Evolutionary conservation across 23 red algal species (phyloP).

Genomic region (Porphyridium purpureum): DNA sequence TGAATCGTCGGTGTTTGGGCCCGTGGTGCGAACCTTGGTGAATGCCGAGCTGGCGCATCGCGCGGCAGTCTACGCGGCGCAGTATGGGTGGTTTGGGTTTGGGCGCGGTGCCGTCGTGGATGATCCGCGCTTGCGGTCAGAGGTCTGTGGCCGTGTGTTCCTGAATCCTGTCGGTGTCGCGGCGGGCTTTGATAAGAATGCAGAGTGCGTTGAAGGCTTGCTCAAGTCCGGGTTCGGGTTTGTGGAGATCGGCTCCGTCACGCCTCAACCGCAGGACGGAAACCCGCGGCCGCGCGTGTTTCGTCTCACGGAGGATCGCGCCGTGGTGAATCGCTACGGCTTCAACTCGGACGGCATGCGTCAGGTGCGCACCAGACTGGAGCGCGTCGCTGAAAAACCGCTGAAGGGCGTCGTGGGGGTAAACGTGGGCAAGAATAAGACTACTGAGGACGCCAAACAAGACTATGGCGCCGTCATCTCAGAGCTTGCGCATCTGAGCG

Average conservation of each 20-base stretch:
- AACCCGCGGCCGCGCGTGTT: conserved; percentile 72
- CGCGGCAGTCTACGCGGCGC: no score
- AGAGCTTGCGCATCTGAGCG: conserved; percentile 35
- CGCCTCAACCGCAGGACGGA: conserved; percentile 61
- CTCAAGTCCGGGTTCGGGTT: conserved; percentile 73
- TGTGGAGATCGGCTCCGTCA: conserved; percentile 82
- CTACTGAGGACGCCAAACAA: conserved; percentile 37
- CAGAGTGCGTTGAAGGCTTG: conserved; percentile 48
- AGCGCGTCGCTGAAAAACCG: no score
- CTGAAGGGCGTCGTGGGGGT: conserved; percentile 62
- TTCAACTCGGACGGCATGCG: conserved; percentile 96
- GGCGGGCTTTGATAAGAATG: conserved; percentile 94
- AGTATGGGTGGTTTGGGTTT: no score
- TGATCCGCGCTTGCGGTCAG: no score
- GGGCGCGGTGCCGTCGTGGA: no score
- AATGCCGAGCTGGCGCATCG: no score
- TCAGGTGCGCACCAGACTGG: no score
- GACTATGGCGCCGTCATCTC: conserved; percentile 50
- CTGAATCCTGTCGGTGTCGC: conserved; percentile 65
- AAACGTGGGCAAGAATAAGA: conserved; percentile 84
- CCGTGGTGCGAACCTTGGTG: no score
- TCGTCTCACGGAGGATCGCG: conserved; percentile 43
- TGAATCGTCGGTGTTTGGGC: no score
- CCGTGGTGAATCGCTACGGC: conserved; percentile 85
- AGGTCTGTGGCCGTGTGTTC: conserved; percentile 49